phyloP scores from a whole-genome alignment of 2,329 filamentous ascomycete species.

The Massarina eburnea region DNA sequence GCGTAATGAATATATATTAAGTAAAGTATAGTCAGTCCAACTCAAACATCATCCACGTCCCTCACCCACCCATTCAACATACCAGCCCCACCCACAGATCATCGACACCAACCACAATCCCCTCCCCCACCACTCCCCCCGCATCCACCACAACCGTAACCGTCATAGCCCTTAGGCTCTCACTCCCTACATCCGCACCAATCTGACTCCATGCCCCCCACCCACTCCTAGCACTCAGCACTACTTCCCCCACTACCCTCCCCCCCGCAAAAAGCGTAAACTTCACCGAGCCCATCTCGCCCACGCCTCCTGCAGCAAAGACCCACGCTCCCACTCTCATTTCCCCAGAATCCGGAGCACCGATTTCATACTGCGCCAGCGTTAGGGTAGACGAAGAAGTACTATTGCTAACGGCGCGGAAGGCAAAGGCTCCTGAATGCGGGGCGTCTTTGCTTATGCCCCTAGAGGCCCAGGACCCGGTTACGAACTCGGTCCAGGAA shows the following conservation, averaged over 20 bases:
- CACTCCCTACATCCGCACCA: conserved; percentile 1
- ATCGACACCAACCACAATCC: conserved; percentile 16
- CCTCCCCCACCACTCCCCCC: conserved; percentile 9
- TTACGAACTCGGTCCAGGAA: conserved; percentile 20
- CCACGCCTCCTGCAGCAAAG: conserved; percentile 2
- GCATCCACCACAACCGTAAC: conserved; percentile 12
- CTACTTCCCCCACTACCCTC: conserved; percentile 10
- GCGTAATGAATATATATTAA: too few species aligned
- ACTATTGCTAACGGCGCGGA: conserved; percentile 13
- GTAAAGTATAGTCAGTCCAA: too few species aligned
- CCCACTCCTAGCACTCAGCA: not conserved
- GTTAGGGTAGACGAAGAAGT: conserved; percentile 14
- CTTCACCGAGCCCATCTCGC: conserved; percentile 9
- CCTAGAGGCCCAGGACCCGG: conserved; percentile 17
- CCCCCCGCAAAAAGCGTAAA: conserved; percentile 20
- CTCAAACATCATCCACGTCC: too few species aligned
- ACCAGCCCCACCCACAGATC: conserved; percentile 9
- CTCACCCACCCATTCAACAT: not conserved
- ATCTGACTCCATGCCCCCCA: not conserved
- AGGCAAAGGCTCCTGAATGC: conserved; percentile 11
- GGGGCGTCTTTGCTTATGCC: conserved; percentile 5
- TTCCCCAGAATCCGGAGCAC: not conserved
- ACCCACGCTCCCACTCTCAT: conserved; percentile 19
- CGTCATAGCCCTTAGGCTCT: conserved; percentile 16
- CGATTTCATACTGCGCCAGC: conserved; percentile 16